These are phyloP conservation scores for Apiotrichum mycotoxinovorans DNA, from an alignment of 1,284 basidiomycete species.

Conservation along the genomic window DNA sequence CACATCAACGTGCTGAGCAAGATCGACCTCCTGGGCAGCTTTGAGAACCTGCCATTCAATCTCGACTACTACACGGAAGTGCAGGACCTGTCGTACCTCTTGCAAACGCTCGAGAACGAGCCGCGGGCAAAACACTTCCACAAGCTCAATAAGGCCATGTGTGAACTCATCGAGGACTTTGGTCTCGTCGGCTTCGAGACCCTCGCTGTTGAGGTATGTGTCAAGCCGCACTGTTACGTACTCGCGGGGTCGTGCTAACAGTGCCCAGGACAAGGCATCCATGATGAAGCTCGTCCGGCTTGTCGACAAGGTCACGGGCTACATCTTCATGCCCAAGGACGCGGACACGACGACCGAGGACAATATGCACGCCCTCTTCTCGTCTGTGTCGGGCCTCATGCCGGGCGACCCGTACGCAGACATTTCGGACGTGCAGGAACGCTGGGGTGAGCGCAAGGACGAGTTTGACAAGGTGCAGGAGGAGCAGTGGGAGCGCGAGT, in stretches of 20 bases:
- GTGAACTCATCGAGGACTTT: conserved; percentile 89
- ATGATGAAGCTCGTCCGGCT: conserved; percentile 79
- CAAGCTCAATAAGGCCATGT: conserved; percentile 81
- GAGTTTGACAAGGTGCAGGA: conserved; percentile 74
- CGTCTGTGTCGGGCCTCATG: conserved; percentile 61
- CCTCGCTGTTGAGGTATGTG: conserved; percentile 79
- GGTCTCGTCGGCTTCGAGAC: conserved; percentile 96
- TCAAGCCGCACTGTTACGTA: background rate
- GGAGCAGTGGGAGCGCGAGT: conserved; percentile 51
- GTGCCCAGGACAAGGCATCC: conserved; percentile 75
- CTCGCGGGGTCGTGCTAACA: background rate
- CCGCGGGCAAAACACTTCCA: conserved; percentile 64
- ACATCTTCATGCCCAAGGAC: conserved; percentile 65
- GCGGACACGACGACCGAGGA: conserved; percentile 55
- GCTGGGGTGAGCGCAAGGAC: conserved; percentile 76
- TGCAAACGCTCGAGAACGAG: conserved; percentile 63
- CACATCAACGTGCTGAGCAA: conserved; percentile 95
- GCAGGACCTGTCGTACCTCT: conserved; percentile 87
- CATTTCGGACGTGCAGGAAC: conserved; percentile 76
- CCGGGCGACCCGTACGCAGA: conserved; percentile 56
- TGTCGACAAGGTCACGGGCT: conserved; percentile 85
- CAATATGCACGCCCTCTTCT: conserved; percentile 65
- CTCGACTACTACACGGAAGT: conserved; percentile 98
- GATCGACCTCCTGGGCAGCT: conserved; percentile 80
- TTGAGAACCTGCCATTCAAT: conserved; percentile 91